Base-by-base conservation (phyloP, 2,329 filamentous ascomycete species). In the Alternaria consortialis region DNA sequence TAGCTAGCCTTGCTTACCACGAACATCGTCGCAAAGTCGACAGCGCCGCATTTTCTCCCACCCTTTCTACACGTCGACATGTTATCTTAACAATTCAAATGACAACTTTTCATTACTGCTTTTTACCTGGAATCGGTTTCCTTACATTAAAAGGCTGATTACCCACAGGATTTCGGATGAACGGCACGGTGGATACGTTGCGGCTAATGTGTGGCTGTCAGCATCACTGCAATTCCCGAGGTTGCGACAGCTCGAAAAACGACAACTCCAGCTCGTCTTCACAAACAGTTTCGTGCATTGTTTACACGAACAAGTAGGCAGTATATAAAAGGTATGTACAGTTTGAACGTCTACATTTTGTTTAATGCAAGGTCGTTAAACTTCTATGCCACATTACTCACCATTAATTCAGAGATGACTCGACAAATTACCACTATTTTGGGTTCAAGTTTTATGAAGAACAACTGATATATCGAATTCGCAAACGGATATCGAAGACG, bases 151-250 rank as follows among this genome's bases (percentile, higher is more conserved):
- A 27, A 25, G 4, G 15, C 23, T 5, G 6, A 27, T 17, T 15
- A 13, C 20, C 5, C 20, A 25, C 7, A 13, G 23, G 2, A 20
- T 17, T 23, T 53, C 56, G 50, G 50, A 29, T 27, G 50, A 47
- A 11, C 55, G 55, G 55, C 37, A 44, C n/a, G 27, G 40, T 27
- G 53, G 40, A n/a, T 37, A 11, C 20, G 11, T 9, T 29, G 12
- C 31, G 31, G 31, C 32, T 37, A 46, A 39, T 37, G 12, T 37
- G 31, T 36, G 53, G 42, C 40, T 55, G 31, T 29, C 6, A n/a
- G 52, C 31, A 23, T 40, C 52, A 25, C 2, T n/a, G 17, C 4
- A 34, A 54, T 46, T 37, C 40, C 40, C 52, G 52, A 54, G 52
- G 39, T 44, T 44, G 7, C 29, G 20, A 7, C 20, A 46, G 5